These are phyloP conservation scores for Stephania cephalantha DNA, from an alignment of 164 flowering plant genomes.

Conservation along the genomic window DNA sequence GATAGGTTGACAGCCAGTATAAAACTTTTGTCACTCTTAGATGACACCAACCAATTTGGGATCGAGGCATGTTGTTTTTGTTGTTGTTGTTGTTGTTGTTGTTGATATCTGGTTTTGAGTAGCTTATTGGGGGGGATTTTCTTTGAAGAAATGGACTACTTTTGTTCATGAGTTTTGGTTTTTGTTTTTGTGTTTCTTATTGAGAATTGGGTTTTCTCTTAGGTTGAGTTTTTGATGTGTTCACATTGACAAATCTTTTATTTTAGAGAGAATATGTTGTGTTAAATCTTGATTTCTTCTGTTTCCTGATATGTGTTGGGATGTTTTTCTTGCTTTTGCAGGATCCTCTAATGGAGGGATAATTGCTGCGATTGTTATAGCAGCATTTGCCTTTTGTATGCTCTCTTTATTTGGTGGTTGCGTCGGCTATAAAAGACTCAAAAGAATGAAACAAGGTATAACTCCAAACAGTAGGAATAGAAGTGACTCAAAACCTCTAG, in stretches of 20 bases:
- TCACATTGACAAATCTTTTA: background rate
- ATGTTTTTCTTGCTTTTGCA: constrained; percentile 16
- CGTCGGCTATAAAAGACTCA: constrained; percentile 30
- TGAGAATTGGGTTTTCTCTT: background rate
- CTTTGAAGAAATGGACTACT: background rate
- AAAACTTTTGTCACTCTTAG: too few species aligned
- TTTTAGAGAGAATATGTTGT: background rate
- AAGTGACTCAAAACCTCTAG: constrained; percentile 1
- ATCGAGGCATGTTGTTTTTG: background rate
- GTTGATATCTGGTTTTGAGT: too few species aligned
- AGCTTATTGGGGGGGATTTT: background rate
- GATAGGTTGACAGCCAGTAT: too few species aligned
- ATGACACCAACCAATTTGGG: too few species aligned
- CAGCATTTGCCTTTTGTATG: constrained; percentile 32
- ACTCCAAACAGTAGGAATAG: background rate
- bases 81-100: too few species aligned
- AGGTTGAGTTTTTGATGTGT: background rate
- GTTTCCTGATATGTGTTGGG: background rate
- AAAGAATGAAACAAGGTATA: constrained; percentile 38
- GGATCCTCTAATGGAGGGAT: constrained; percentile 22
- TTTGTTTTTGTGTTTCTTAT: background rate
- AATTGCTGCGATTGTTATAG: constrained; percentile 28
- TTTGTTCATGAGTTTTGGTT: background rate
- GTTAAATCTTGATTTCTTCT: background rate
- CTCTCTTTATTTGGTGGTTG: constrained; percentile 36